Evolutionary conservation across 345 rosid species (phyloP), one percentile per base, ranked within the genome.

Genomic region (Salix suchowensis): DNA sequence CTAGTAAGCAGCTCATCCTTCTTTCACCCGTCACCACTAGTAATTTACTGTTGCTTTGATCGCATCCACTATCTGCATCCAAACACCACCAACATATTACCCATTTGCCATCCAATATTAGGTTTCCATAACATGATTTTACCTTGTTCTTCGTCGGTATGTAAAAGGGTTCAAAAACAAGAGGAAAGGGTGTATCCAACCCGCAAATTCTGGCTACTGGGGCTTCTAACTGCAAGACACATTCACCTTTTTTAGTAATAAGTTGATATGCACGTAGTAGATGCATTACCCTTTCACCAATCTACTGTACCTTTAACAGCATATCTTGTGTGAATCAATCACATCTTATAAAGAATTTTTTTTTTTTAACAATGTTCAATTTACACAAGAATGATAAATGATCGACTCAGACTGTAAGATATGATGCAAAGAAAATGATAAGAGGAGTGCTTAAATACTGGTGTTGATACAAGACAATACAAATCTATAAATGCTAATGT

Each of bases 131-230:
- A 67, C 7, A 32, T 42, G 37, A 13, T 67, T 73, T 78, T 73
- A 85, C 93, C 88, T 90, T 91, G 85, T 91, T 95, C 90, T 92
- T 92, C 72, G 87, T 92, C 60, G 96, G 97, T 86, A 94, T 79
- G 78, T 95, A 92, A 74, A 95, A 92, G 11, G 97, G 98, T 71
- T 95, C 97, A 39, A 94, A 92, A 73, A 92, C 97, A 36, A 90
- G 97, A 12, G 98, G 95, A 80, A 92, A 91, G 19, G 97, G 97
- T 4, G 98, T 95, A 84, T 92, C 96, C 52, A 91, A 83, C 66
- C 97, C 98, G 64, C 98, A 95, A 36, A 95, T 89, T 83, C 97
- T 86, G 50, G 92, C 88, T 34, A 95, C 89, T 0, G 96, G 97
- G 32, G 97, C 97, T 90, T 92, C 94, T 65, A 95, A 78, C 97